Conservation (phyloP, 2,329 filamentous ascomycete species). For the Sclerotinia minor region DNA sequence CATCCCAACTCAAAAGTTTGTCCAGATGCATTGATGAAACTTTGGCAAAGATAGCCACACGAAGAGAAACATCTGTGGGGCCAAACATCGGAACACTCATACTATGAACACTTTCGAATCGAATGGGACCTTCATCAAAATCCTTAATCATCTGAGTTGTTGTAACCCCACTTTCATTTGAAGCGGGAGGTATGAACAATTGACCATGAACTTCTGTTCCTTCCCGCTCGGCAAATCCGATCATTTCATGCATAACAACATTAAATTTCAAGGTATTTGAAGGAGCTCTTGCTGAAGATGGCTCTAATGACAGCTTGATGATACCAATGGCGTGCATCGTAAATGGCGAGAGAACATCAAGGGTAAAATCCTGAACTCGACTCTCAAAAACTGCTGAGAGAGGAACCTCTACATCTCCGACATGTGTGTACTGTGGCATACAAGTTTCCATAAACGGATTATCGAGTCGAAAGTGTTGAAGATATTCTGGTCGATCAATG, state of each 20-base stretch:
- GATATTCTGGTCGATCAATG: conserved; percentile 90
- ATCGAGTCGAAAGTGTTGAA: conserved; percentile 86
- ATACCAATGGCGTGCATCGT: conserved; percentile 90
- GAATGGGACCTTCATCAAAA: conserved; percentile 89
- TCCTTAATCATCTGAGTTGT: conserved; percentile 92
- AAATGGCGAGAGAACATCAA: conserved; percentile 90
- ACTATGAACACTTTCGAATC: conserved; percentile 96
- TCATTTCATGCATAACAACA: conserved; percentile 94
- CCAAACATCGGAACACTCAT: conserved; percentile 89
- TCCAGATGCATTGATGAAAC: conserved; percentile 94
- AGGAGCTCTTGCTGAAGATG: conserved; percentile 88
- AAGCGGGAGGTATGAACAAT: conserved; percentile 89
- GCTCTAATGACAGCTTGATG: conserved; percentile 85
- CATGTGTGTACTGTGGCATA: conserved; percentile 87
- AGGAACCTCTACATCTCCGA: conserved; percentile 92
- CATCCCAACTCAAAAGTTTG: conserved; percentile 97
- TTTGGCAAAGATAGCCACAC: conserved; percentile 88
- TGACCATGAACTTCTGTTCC: conserved; percentile 95
- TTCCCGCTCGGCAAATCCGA: conserved; percentile 93
- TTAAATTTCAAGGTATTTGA: conserved; percentile 96
- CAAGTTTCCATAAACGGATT: conserved; percentile 91
- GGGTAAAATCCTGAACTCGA: conserved; percentile 86
- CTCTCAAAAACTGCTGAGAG: conserved; percentile 91
- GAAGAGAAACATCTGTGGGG: conserved; percentile 70
- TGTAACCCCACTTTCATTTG: conserved; percentile 86